These are phyloP conservation scores for Starmerella lactis-condensi DNA, from an alignment of 805 yeast genomes.

Conservation along the genomic window DNA sequence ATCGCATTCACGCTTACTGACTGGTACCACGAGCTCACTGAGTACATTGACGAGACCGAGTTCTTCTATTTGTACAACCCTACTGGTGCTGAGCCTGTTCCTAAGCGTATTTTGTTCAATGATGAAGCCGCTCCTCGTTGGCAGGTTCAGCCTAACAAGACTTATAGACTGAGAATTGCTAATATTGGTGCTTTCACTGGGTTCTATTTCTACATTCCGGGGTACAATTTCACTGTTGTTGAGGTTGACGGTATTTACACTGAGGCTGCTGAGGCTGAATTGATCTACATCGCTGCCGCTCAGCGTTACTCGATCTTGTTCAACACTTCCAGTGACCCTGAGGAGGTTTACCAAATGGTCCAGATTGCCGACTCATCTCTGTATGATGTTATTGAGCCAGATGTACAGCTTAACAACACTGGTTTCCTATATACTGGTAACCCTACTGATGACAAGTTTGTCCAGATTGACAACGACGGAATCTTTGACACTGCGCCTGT, in stretches of 20 bases:
- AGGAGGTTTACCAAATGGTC: slow-evolving; percentile 61
- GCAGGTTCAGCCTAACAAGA: slow-evolving; percentile 60
- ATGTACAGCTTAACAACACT: slow-evolving; percentile 52
- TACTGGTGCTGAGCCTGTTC: slow-evolving; percentile 96
- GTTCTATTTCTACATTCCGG: slow-evolving; percentile 76
- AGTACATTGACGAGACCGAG: slow-evolving; percentile 26
- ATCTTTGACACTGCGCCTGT: slow-evolving; percentile 34
- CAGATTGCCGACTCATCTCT: slow-evolving; percentile 63
- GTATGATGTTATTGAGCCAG: slow-evolving; percentile 59
- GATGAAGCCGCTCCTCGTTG: slow-evolving; percentile 37
- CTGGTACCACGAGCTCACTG: slow-evolving; percentile 65
- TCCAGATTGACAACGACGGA: slow-evolving; percentile 35
- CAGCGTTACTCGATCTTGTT: slow-evolving; percentile 76
- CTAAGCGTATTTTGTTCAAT: slow-evolving; percentile 61
- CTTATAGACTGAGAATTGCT: slow-evolving; percentile 62
- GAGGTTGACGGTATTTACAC: slow-evolving; percentile 86
- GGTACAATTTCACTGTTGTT: slow-evolving; percentile 66
- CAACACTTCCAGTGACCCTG: slow-evolving; percentile 45
- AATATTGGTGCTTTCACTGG: slow-evolving; percentile 87
- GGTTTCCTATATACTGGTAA: slow-evolving; percentile 34
- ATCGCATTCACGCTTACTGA: slow-evolving; percentile 50
- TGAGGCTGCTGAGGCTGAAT: slow-evolving; percentile 49
- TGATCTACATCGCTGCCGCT: slow-evolving; percentile 69
- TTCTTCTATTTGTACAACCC: slow-evolving; percentile 71
- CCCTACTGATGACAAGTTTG: slow-evolving; percentile 9